Evolutionary conservation across 768 basidiomycete genomes (phyloP).

Genomic region (Russula compacta): DNA sequence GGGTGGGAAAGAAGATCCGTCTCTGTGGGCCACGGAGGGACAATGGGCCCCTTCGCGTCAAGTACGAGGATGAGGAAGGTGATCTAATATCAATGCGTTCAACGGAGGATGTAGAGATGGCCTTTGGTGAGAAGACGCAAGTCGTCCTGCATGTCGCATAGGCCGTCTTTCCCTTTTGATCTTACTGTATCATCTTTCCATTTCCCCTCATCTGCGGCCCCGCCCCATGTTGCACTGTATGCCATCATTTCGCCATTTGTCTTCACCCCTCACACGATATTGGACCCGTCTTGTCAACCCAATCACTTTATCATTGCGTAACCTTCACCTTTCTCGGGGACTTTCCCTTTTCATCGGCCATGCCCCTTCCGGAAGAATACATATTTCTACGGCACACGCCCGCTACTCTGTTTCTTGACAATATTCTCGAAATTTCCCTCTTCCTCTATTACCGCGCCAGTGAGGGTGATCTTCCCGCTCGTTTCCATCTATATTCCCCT

Average conservation of each 20-base stretch:
- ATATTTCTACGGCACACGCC: conserved; percentile 6
- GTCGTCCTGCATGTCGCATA: conserved; percentile 75
- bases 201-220: not conserved
- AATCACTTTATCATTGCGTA: conserved; percentile 13
- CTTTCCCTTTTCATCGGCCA: conserved; percentile 3
- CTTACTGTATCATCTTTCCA: conserved; percentile 1
- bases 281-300: conserved; percentile 7
- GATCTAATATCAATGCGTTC: conserved; percentile 83
- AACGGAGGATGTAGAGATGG: conserved; percentile 91
- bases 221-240: conserved; percentile 14
- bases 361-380: conserved; percentile 9
- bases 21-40: conserved; percentile 77
- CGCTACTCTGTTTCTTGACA: not conserved
- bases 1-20: conserved; percentile 87
- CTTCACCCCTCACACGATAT: conserved; percentile 2
- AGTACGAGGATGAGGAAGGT: conserved; percentile 88
- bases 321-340: conserved; percentile 7
- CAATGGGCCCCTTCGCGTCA: conserved; percentile 74
- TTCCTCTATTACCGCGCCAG: not conserved
- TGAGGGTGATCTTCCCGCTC: conserved; percentile 8
- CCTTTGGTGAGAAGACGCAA: conserved; percentile 82
- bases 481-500: conserved; percentile 17
- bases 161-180: conserved; percentile 21
- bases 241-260: conserved; percentile 9
- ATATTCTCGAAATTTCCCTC: not conserved